Evolutionary conservation across 2,329 filamentous ascomycete genomes (phyloP).

Genomic region (Ophioceras dolichostomum): DNA sequence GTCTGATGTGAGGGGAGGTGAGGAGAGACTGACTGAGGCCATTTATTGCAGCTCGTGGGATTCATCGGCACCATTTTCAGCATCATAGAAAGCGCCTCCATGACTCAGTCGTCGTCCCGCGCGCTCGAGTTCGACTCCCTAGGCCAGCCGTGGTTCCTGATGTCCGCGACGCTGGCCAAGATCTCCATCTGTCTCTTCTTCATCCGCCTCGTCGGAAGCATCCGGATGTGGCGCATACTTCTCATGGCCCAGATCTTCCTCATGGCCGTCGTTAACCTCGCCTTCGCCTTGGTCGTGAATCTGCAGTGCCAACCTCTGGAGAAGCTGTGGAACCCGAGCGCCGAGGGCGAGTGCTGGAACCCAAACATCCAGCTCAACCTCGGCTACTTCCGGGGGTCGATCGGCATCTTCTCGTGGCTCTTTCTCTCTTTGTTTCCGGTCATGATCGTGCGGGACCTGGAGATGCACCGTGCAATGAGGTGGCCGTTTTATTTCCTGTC

Average conservation of each 20-base stretch:
- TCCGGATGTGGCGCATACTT: slow-evolving; percentile 17
- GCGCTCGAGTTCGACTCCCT: slow-evolving; percentile 21
- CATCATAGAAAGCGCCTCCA: slow-evolving; percentile 18
- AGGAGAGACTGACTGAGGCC: no score
- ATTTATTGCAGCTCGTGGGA: slow-evolving; percentile 20
- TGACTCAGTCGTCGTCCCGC: slow-evolving; percentile 9
- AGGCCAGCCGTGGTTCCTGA: slow-evolving; percentile 22
- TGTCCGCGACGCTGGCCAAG: slow-evolving; percentile 21
- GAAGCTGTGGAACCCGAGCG: slow-evolving; percentile 20
- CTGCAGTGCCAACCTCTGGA: slow-evolving; percentile 24
- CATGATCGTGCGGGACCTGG: slow-evolving; percentile 17
- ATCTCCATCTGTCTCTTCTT: slow-evolving; percentile 24
- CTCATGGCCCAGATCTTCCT: slow-evolving; percentile 17
- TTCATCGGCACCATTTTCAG: slow-evolving; percentile 21
- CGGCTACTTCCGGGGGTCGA: slow-evolving; percentile 22
- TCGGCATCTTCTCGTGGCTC: slow-evolving; percentile 22
- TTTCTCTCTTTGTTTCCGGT: slow-evolving; percentile 21
- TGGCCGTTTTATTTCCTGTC: slow-evolving; percentile 23
- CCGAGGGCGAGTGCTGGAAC: slow-evolving; percentile 19
- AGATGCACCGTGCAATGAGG: slow-evolving; percentile 13
- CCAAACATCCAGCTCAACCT: slow-evolving; percentile 18
- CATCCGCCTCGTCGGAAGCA: slow-evolving; percentile 15
- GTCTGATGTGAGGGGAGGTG: neutral
- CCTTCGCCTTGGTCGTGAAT: slow-evolving; percentile 18
- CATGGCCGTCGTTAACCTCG: slow-evolving; percentile 19